Percentiles rank a stretch among this genome's conserved stretches.
These are phyloP conservation scores for Solanum sparsipilum DNA, from an alignment of 257 asterid genomes.

Conservation along the genomic window DNA sequence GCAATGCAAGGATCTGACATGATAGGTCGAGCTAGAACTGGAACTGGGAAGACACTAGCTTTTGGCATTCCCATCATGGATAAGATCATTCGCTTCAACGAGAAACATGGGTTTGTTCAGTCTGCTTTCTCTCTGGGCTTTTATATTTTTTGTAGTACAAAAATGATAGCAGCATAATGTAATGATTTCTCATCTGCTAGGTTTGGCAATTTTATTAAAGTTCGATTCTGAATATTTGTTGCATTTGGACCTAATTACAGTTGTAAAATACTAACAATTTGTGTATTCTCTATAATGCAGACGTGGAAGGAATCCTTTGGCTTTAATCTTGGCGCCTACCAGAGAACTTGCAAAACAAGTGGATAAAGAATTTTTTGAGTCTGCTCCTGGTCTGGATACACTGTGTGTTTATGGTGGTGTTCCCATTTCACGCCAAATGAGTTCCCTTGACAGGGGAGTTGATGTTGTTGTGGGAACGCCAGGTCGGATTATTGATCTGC, in stretches of 20 bases:
- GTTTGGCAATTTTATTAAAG: background rate
- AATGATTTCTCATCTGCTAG: background rate
- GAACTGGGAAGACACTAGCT: constrained; percentile 96
- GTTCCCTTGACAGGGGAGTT: constrained; percentile 77
- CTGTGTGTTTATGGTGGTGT: constrained; percentile 88
- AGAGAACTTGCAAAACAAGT: constrained; percentile 92
- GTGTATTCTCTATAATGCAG: constrained; percentile 27
- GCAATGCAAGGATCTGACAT: constrained; percentile 92
- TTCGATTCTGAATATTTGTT: background rate
- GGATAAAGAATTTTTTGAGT: constrained; percentile 75
- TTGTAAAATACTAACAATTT: background rate
- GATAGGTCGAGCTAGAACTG: constrained; percentile 95
- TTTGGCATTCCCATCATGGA: constrained; percentile 92
- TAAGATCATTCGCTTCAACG: constrained; percentile 61
- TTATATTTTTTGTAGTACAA: background rate
- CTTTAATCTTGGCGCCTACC: constrained; percentile 82
- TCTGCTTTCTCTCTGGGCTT: background rate
- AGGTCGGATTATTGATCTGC: constrained; percentile 87
- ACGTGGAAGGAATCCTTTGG: constrained; percentile 72
- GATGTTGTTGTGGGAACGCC: constrained; percentile 90
- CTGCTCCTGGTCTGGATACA: constrained; percentile 66
- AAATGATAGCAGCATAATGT: background rate
- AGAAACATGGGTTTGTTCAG: constrained; percentile 63
- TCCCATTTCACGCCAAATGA: constrained; percentile 70
- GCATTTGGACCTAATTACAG: background rate